phyloP scores from a whole-genome alignment of 148 eudicot genomes.

The Rhododendron griersonianum region DNA sequence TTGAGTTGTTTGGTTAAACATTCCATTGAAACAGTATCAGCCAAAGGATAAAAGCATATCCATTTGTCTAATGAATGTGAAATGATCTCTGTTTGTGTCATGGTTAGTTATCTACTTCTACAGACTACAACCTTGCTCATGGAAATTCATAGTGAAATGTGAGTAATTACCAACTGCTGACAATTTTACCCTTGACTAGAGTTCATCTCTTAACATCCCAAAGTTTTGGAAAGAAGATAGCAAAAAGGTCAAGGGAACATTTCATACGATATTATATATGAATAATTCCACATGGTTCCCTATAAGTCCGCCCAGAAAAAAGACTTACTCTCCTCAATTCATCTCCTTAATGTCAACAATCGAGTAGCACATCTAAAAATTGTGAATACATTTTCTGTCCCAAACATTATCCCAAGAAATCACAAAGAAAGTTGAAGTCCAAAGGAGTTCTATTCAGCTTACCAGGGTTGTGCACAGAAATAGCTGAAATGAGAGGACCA shows the following conservation, averaged over 20 bases:
- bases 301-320: background rate
- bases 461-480: constrained; percentile 29
- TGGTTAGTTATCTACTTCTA: background rate
- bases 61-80: background rate
- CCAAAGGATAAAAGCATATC: background rate
- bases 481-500: constrained; percentile 45
- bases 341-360: background rate
- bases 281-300: background rate
- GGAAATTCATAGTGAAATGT: background rate
- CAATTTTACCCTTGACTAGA: background rate
- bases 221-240: background rate
- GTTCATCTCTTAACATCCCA: background rate
- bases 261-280: background rate
- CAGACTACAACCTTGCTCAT: background rate
- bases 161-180: background rate
- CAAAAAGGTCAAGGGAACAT: background rate
- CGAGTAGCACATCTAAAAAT: background rate
- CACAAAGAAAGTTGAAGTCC: background rate
- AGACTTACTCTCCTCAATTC: background rate
- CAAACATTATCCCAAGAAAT: too few relatives aligned
- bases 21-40: background rate
- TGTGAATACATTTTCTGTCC: too few relatives aligned
- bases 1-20: background rate
- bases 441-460: background rate
- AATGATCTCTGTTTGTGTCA: background rate